Conservation (phyloP, 257 asterid species). For the Solanum lycopersicoides region DNA sequence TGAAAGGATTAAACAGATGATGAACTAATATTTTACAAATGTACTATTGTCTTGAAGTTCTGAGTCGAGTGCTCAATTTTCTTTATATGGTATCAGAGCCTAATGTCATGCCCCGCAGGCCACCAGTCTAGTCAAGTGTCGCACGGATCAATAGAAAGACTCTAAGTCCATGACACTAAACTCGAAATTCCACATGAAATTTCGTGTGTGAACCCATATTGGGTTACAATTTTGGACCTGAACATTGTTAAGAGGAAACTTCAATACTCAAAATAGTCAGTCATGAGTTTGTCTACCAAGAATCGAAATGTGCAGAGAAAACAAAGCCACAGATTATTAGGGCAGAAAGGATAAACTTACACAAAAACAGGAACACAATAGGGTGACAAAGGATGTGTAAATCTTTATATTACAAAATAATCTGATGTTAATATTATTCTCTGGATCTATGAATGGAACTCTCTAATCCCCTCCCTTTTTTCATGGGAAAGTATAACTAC, state of each 20-base stretch:
- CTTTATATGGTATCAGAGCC: neutral
- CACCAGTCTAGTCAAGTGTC: too few species aligned
- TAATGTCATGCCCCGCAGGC: too few species aligned
- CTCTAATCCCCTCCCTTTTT: neutral
- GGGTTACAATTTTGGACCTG: neutral
- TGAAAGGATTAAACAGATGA: too few species aligned
- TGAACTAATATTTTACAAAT: too few species aligned
- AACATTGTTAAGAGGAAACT: neutral
- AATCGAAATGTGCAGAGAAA: neutral
- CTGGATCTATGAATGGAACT: neutral
- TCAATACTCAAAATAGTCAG: neutral
- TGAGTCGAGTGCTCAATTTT: neutral
- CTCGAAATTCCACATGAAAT: neutral
- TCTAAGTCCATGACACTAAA: too few species aligned
- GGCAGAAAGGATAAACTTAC: neutral
- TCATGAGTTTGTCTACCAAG: neutral
- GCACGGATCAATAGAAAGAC: too few species aligned
- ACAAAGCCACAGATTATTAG: neutral
- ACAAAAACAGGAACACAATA: neutral
- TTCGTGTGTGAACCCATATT: neutral
- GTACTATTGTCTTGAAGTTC: neutral
- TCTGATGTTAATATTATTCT: neutral
- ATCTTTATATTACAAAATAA: neutral
- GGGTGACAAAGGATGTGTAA: neutral
- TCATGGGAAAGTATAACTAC: conserved; percentile 17